Percentiles rank a stretch among this genome's conserved stretches.
Conservation (phyloP, 2,329 filamentous ascomycete species). For the Fusarium coicis region DNA sequence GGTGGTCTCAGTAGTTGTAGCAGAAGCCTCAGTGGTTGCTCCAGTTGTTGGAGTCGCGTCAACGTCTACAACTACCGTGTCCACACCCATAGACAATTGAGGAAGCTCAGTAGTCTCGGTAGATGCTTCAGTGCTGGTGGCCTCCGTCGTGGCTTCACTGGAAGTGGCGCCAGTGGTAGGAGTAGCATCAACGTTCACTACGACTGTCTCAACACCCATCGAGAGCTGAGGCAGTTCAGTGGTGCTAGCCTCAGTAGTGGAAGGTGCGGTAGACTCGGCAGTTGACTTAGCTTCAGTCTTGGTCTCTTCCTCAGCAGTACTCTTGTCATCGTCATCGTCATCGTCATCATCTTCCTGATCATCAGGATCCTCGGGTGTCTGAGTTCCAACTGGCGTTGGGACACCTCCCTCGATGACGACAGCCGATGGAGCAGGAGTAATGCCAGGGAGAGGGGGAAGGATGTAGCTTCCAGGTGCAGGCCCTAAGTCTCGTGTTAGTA, state of each 20-base stretch:
- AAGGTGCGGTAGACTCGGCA: not conserved
- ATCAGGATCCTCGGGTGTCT: not conserved
- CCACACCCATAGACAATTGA: not conserved
- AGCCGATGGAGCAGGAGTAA: constrained; percentile 1
- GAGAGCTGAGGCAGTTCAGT: not conserved
- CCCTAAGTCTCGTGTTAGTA: not conserved
- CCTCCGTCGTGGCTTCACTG: not conserved
- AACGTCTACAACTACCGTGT: not conserved
- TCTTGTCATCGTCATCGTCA: not conserved
- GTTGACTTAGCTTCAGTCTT: constrained; percentile 3
- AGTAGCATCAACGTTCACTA: not conserved
- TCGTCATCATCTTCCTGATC: not conserved
- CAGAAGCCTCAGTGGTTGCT: not conserved
- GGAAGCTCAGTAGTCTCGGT: not conserved
- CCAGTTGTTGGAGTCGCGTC: not conserved
- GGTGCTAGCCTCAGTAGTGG: not conserved
- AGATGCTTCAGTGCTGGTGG: not conserved
- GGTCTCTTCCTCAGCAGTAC: constrained; percentile 3
- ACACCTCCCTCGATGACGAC: constrained; percentile 1
- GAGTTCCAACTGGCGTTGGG: not conserved
- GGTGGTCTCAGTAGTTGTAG: not conserved
- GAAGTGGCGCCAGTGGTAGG: not conserved
- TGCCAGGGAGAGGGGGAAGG: constrained; percentile 1
- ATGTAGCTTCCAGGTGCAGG: constrained; percentile 1
- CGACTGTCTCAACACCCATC: not conserved